Conservation (phyloP, 176 grass and related monocot genomes). For the Pontederia crassipes region DNA sequence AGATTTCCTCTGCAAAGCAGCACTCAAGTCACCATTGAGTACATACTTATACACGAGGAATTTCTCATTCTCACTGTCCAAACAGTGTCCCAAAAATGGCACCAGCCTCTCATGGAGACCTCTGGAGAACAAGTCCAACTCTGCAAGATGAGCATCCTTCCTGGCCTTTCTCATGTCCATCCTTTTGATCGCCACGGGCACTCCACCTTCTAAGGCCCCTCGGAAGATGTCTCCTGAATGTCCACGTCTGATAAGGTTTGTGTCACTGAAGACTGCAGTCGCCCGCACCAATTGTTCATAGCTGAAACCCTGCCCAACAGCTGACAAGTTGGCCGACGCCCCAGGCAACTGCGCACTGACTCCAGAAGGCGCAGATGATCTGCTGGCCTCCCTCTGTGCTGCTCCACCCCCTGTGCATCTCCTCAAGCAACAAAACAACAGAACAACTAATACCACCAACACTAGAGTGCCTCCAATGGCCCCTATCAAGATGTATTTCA, state of each 20-base stretch:
- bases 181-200: constrained; percentile 56
- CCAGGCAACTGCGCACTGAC: constrained; percentile 30
- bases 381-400: constrained; percentile 25
- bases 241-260: constrained; percentile 66
- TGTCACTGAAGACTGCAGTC: constrained; percentile 45
- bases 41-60: constrained; percentile 82
- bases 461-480: constrained; percentile 46
- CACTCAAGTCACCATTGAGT: constrained; percentile 56
- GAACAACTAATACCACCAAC: constrained; percentile 21
- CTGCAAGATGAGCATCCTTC: constrained; percentile 53
- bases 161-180: constrained; percentile 32
- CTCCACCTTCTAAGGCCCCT: constrained; percentile 51
- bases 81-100: constrained; percentile 62
- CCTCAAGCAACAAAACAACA: constrained; percentile 31
- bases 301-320: constrained; percentile 63
- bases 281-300: constrained; percentile 47
- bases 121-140: constrained; percentile 75
- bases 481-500: constrained; percentile 84
- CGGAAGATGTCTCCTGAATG: constrained; percentile 72
- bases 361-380: constrained; percentile 5
- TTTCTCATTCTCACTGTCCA: constrained; percentile 69
- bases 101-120: constrained; percentile 62
- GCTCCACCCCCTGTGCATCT: neutral
- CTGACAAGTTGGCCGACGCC: constrained; percentile 26
- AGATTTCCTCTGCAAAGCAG: constrained; percentile 55